phyloP scores from a whole-genome alignment of 129 eudicot genomes.

The Flaveria robusta region DNA sequence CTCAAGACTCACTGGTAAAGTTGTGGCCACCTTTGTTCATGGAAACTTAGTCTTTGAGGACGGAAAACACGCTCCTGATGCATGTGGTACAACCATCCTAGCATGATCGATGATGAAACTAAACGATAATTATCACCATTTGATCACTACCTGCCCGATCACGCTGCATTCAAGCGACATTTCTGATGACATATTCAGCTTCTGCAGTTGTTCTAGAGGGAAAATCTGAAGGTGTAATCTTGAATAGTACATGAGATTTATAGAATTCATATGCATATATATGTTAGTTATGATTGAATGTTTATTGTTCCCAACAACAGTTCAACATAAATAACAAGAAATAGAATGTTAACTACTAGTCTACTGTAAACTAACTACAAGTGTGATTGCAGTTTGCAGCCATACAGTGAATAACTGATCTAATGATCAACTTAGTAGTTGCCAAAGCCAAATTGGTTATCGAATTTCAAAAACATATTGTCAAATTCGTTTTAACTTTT shows the following conservation, averaged over 20 bases:
- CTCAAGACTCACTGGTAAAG: slow-evolving; percentile 71
- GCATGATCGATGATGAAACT: slow-evolving; percentile 42
- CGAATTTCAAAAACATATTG: neutral
- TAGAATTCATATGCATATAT: slow-evolving; percentile 19
- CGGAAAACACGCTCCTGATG: slow-evolving; percentile 71
- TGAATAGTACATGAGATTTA: neutral
- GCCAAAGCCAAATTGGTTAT: too few species aligned
- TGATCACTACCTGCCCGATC: neutral
- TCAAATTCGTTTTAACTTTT: neutral
- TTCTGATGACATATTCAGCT: neutral
- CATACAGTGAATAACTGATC: too few species aligned
- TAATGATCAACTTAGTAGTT: too few species aligned
- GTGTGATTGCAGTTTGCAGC: too few species aligned
- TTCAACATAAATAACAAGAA: neutral
- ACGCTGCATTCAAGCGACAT: slow-evolving; percentile 2
- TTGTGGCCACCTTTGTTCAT: slow-evolving; percentile 73
- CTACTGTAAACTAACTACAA: too few species aligned
- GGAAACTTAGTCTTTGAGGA: slow-evolving; percentile 77
- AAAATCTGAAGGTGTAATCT: slow-evolving; percentile 18
- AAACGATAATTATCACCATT: neutral
- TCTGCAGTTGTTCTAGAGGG: slow-evolving; percentile 13
- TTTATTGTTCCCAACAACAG: slow-evolving; percentile 7
- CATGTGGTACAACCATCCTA: slow-evolving; percentile 76
- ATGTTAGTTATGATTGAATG: slow-evolving; percentile 14
- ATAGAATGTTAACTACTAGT: neutral